Percentiles rank a stretch among this genome's conserved stretches.
phyloP scores from a whole-genome alignment of 169 alveolate genomes.

The Neospora caninum region DNA sequence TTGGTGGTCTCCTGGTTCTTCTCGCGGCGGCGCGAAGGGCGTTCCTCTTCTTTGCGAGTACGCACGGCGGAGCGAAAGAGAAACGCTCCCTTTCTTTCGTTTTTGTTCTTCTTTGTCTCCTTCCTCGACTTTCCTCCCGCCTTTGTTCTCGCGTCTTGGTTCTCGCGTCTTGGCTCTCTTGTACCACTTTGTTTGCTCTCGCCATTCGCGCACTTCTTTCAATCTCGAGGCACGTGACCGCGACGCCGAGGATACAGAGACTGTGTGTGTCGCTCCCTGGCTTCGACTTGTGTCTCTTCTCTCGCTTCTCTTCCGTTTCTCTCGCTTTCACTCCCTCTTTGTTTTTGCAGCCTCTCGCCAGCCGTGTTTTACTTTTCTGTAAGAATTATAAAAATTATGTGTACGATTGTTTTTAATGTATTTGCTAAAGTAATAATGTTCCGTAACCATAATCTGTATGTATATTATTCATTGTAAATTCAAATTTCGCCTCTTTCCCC shows the following conservation, averaged over 20 bases:
- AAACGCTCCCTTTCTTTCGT: background rate
- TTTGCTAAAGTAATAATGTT: too few relatives aligned
- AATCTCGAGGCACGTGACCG: too few relatives aligned
- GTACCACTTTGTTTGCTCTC: too few relatives aligned
- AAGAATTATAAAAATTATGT: too few relatives aligned
- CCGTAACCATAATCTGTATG: too few relatives aligned
- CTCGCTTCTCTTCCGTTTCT: background rate
- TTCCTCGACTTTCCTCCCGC: background rate
- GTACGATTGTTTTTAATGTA: too few relatives aligned
- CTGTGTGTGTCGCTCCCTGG: too few relatives aligned
- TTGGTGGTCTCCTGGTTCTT: background rate
- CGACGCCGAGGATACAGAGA: too few relatives aligned
- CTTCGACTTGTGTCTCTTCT: background rate
- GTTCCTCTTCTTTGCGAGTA: constrained; percentile 20
- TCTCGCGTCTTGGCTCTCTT: background rate
- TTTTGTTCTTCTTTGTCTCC: background rate
- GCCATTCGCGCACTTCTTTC: too few relatives aligned
- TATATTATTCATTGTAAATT: too few relatives aligned
- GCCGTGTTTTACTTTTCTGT: background rate
- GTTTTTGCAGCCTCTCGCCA: background rate
- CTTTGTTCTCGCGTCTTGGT: background rate
- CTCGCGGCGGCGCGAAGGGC: background rate
- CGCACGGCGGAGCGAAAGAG: background rate
- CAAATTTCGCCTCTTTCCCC: background rate
- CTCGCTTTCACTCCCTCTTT: background rate